Evolutionary conservation across 306 rosid genomes (phyloP).

Genomic region (Geum urbanum): DNA sequence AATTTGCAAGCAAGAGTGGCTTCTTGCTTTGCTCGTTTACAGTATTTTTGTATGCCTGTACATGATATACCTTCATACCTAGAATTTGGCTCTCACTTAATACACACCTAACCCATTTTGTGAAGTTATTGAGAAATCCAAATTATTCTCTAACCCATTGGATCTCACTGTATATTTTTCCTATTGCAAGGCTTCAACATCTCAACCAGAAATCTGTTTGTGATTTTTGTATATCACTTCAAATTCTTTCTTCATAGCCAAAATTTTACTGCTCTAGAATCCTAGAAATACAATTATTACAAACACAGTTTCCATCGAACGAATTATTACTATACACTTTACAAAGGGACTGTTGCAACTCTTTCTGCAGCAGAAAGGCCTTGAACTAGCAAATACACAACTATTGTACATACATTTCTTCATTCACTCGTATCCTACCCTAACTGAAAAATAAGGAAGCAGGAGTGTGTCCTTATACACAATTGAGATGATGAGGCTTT

Average conservation of each 20-base stretch:
- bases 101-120: too few species aligned
- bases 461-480: constrained; percentile 52
- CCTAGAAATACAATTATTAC: constrained; percentile 7
- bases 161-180: too few species aligned
- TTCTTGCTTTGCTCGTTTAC: too few species aligned
- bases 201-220: too few species aligned
- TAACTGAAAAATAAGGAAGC: constrained; percentile 17
- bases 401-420: constrained; percentile 20
- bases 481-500: constrained; percentile 34
- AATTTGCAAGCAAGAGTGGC: too few species aligned
- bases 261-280: neutral
- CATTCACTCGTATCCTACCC: constrained; percentile 23
- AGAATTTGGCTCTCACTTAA: too few species aligned
- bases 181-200: too few species aligned
- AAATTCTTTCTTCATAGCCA: neutral
- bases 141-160: too few species aligned
- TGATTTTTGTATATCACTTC: neutral
- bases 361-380: constrained; percentile 40
- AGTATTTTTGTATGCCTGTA: too few species aligned
- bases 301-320: neutral
- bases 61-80: too few species aligned
- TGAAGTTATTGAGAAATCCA: too few species aligned
- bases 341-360: constrained; percentile 49
- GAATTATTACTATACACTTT: constrained; percentile 29
- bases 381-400: constrained; percentile 29